Evolutionary conservation across 2,329 filamentous ascomycete species (phyloP).

Genomic region (Saccharata proteae): DNA sequence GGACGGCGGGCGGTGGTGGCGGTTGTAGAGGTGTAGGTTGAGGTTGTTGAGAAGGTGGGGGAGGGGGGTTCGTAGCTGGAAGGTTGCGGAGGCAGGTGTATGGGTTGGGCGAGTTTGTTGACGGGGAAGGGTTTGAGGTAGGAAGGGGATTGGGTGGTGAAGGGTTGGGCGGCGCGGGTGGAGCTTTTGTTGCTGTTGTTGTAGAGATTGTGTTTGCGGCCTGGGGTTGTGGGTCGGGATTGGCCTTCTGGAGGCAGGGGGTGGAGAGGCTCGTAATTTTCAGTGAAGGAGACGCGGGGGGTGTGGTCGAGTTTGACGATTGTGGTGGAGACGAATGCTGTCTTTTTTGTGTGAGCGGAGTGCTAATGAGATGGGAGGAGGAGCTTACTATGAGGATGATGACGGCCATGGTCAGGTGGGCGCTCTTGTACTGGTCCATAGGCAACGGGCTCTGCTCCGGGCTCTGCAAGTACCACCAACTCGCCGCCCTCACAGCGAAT

Average conservation of each 20-base stretch:
- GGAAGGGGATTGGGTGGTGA: conserved; percentile 22
- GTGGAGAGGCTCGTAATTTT: conserved; percentile 16
- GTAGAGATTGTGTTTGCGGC: conserved; percentile 12
- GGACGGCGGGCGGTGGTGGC: conserved; percentile 6
- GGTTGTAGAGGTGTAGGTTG: conserved; percentile 10
- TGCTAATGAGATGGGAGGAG: conserved; percentile 7
- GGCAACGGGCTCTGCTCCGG: conserved; percentile 11
- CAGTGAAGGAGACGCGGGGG: conserved; percentile 16
- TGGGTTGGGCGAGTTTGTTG: conserved; percentile 17
- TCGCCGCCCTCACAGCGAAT: conserved; percentile 41
- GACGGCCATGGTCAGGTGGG: conserved; percentile 43
- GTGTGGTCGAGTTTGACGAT: conserved; percentile 47
- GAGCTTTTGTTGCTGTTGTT: too few species aligned
- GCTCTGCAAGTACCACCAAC: conserved; percentile 19
- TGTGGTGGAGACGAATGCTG: conserved; percentile 27
- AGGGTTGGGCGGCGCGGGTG: conserved; percentile 13
- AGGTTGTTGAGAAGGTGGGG: conserved; percentile 18
- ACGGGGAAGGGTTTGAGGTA: conserved; percentile 29
- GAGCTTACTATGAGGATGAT: conserved; percentile 43
- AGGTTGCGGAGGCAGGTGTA: too few species aligned
- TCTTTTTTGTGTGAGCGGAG: conserved; percentile 8
- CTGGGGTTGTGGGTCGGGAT: conserved; percentile 9
- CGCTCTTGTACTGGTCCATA: conserved; percentile 28
- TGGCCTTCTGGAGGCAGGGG: conserved; percentile 11
- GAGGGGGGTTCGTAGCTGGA: conserved; percentile 18